These are phyloP conservation scores for Colletotrichum melonis DNA, from an alignment of 2,329 filamentous ascomycete genomes.

Conservation along the genomic window DNA sequence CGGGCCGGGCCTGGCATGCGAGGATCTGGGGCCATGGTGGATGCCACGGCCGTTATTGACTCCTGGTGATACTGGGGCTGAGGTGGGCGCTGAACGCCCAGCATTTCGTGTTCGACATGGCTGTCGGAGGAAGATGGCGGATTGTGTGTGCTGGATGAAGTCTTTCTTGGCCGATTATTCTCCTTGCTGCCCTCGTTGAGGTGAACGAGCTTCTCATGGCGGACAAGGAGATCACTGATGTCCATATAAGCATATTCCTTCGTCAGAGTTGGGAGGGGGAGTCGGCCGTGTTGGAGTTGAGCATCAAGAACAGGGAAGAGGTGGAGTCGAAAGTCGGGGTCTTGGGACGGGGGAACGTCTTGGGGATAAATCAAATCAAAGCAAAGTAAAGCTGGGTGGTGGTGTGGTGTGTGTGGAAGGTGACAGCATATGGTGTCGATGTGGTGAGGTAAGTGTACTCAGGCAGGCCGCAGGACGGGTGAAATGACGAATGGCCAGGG, in stretches of 20 bases:
- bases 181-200: conserved; percentile 70
- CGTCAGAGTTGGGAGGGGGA: conserved; percentile 9
- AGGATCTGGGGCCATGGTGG: conserved; percentile 57
- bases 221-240: conserved; percentile 72
- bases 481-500: conserved; percentile 27
- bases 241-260: conserved; percentile 66
- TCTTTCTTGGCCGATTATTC: conserved; percentile 60
- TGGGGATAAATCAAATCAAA: conserved; percentile 24
- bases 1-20: conserved; percentile 53
- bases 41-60: conserved; percentile 50
- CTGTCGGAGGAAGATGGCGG: conserved; percentile 60
- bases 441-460: conserved; percentile 26
- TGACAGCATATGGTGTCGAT: conserved; percentile 25
- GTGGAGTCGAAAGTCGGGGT: conserved; percentile 14
- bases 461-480: conserved; percentile 4
- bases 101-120: conserved; percentile 59
- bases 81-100: conserved; percentile 53
- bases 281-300: conserved; percentile 28
- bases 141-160: conserved; percentile 52
- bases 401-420: conserved; percentile 31
- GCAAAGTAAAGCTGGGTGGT: conserved; percentile 1
- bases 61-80: conserved; percentile 54
- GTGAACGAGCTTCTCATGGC: conserved; percentile 74
- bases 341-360: conserved; percentile 19
- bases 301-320: conserved; percentile 19